phyloP scores from a whole-genome alignment of 2,329 filamentous ascomycete species.

The Basipetospora chlamydospora region DNA sequence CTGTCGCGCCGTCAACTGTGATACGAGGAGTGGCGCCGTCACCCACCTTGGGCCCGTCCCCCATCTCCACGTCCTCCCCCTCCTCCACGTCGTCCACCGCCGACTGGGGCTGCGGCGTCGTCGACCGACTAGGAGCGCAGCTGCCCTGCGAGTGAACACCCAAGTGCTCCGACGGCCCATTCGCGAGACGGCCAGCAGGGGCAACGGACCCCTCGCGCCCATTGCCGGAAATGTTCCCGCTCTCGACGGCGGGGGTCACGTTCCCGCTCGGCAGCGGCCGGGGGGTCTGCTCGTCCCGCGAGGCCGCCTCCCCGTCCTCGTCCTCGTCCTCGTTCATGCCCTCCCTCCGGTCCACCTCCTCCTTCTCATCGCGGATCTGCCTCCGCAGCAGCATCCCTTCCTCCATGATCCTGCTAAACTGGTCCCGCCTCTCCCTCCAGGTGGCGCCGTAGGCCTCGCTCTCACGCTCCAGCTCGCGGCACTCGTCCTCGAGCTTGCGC shows the following conservation, averaged over 20 bases:
- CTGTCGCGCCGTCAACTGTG: conserved; percentile 32
- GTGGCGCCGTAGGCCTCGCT: conserved; percentile 67
- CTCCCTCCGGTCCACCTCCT: conserved; percentile 78
- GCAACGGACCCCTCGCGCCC: background rate
- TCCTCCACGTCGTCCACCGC: conserved; percentile 20
- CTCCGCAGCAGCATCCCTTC: conserved; percentile 77
- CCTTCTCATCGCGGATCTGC: conserved; percentile 87
- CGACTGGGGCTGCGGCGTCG: conserved; percentile 15
- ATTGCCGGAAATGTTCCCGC: background rate
- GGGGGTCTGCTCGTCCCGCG: conserved; percentile 33
- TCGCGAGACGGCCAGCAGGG: background rate
- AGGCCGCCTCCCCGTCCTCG: conserved; percentile 33
- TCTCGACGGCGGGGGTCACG: conserved; percentile 3
- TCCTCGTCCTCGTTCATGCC: conserved; percentile 61
- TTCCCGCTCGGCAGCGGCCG: conserved; percentile 30
- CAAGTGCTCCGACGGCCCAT: conserved; percentile 4
- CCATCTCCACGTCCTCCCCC: conserved; percentile 45
- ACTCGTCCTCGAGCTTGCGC: conserved; percentile 74
- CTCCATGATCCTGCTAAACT: conserved; percentile 79
- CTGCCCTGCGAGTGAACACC: conserved; percentile 8
- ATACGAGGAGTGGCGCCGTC: conserved; percentile 33
- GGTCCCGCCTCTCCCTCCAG: conserved; percentile 71
- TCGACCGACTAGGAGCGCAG: conserved; percentile 20
- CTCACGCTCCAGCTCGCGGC: conserved; percentile 72
- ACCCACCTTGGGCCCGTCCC: conserved; percentile 24